Percentiles rank a stretch among this genome's conserved stretches.
phyloP scores from a whole-genome alignment of 2,329 filamentous ascomycete genomes.

The Bipolaris sorokiniana region DNA sequence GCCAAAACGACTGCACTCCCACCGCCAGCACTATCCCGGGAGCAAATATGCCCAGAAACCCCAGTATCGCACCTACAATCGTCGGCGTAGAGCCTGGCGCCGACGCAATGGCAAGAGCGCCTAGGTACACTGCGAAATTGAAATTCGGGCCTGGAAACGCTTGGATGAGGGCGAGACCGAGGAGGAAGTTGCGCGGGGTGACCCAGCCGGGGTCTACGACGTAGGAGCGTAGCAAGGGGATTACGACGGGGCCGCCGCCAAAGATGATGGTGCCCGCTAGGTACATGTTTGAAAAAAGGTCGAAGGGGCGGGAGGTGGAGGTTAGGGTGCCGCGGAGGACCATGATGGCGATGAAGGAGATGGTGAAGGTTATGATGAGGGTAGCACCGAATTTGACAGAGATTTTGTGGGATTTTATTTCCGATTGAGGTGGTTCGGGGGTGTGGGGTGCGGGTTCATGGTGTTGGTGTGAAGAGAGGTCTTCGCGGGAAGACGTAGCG shows the following conservation, averaged over 20 bases:
- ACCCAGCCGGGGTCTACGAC: conserved; percentile 74
- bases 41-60: conserved; percentile 50
- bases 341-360: conserved; percentile 64
- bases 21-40: conserved; percentile 50
- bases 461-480: conserved; percentile 17
- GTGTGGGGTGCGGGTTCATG: neutral
- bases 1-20: conserved; percentile 50
- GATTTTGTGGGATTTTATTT: conserved; percentile 45
- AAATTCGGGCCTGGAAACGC: conserved; percentile 70
- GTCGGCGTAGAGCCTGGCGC: conserved; percentile 23
- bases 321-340: conserved; percentile 52
- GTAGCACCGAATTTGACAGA: conserved; percentile 46
- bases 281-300: conserved; percentile 74
- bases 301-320: conserved; percentile 56
- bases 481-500: conserved; percentile 7
- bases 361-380: conserved; percentile 58
- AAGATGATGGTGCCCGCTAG: conserved; percentile 69
- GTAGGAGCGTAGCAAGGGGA: conserved; percentile 52
- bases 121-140: conserved; percentile 58
- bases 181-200: conserved; percentile 70
- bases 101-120: conserved; percentile 47
- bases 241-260: conserved; percentile 55
- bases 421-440: conserved; percentile 7
- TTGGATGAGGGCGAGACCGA: conserved; percentile 74
- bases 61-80: conserved; percentile 47